phyloP scores from a whole-genome alignment of 176 grass and related monocot species.

The Pontederia crassipes region DNA sequence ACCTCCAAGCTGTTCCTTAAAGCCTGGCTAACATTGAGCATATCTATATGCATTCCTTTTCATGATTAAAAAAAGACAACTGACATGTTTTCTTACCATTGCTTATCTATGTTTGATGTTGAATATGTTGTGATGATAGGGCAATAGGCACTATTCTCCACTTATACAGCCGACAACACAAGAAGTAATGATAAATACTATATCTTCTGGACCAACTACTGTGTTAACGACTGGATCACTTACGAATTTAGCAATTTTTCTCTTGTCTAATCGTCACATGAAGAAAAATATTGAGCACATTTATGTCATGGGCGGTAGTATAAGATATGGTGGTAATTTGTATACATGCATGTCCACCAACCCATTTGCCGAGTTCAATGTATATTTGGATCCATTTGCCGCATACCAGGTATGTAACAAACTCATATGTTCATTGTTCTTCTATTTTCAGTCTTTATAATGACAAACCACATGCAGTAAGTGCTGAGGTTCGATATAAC shows the following conservation, averaged over 20 bases:
- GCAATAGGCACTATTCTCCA: constrained; percentile 36
- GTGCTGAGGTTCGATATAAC: too few relatives aligned
- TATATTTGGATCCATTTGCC: constrained; percentile 70
- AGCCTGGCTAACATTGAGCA: too few relatives aligned
- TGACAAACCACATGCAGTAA: too few relatives aligned
- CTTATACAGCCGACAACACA: constrained; percentile 59
- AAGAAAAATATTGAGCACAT: constrained; percentile 47
- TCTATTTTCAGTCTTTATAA: too few relatives aligned
- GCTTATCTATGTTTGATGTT: too few relatives aligned
- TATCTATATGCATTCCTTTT: too few relatives aligned
- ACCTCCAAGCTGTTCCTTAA: too few relatives aligned
- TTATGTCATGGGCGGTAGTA: constrained; percentile 63
- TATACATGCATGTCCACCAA: constrained; percentile 47
- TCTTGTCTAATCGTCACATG: constrained; percentile 46
- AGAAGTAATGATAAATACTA: constrained; percentile 46
- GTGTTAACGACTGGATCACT: constrained; percentile 53
- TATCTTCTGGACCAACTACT: constrained; percentile 40
- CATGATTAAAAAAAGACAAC: too few relatives aligned
- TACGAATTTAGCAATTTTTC: constrained; percentile 66
- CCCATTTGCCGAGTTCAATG: constrained; percentile 78
- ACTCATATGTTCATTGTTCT: neutral
- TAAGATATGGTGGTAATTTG: constrained; percentile 43
- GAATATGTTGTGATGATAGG: constrained; percentile 8
- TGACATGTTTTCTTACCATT: too few relatives aligned
- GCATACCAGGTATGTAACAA: constrained; percentile 36